Base-by-base conservation (phyloP, 305 asterid genomes). In the Plantago coronopus region DNA sequence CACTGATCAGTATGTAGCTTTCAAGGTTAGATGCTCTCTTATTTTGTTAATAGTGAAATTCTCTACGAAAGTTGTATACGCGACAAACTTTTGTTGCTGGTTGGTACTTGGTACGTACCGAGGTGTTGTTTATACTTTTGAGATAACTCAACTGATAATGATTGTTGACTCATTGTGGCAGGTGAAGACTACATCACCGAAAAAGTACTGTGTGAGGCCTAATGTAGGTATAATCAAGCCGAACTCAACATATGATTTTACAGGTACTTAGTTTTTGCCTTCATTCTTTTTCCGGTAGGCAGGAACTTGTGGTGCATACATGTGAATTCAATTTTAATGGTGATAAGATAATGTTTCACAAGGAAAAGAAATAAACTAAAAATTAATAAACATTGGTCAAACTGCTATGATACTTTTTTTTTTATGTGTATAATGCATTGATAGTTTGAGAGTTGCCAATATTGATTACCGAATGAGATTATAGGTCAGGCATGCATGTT, bases 161-260 rank as follows among this genome's bases (percentile, higher is more conserved):
- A 25, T 44, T 49, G 17, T 61, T 56, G 58, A 42, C 34, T 57
- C 48, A 55, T 66, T 72, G 60, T 79, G 69, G 55, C 84, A 90
- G 97, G 95, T 90, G 54, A 90, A 87, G 76, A 90, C 97, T 56
- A 90, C 97, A 62, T 85, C 96, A 18, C 97, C 96, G n/a, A 90
- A 83, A 84, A 90, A 80, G 76, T 90, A 85, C 69, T 83, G 94
- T 23, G 97, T 90, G 64, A 77, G 91, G 57, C 97, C 96, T 51
- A 90, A 90, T 76, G 78, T 75, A 56, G 97, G 97, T 54, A 79
- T 90, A 64, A 74, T 90, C 79, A 90, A 79, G 80, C 95, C 96
- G 63, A 85, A 78, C 27, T 76, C 97, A 60, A 71, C 88, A 53
- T 72, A 71, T 73, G 86, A 80, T 51, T 85, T 90, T 69, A 85